Base-by-base conservation (phyloP, 2,329 filamentous ascomycete genomes). In the Apiospora kogelbergensis region DNA sequence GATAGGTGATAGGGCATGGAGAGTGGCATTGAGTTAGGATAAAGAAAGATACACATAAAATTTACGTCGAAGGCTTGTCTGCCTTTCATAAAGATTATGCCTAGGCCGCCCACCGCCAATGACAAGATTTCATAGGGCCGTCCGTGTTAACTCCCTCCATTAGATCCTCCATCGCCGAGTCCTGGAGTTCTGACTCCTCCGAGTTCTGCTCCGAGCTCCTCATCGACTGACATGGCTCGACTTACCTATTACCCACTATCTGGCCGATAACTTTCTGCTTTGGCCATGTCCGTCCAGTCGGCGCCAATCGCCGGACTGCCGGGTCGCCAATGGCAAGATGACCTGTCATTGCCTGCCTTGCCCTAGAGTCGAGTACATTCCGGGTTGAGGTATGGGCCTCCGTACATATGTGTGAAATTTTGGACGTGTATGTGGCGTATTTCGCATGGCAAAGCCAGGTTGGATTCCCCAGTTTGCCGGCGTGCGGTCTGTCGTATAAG, bases 161-260 rank as follows among this genome's bases (percentile, higher is more conserved):
- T 15, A 42, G 53, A 60, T 15, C 53, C 53, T 60, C 53, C 30
- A 37, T 60, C 30, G 30, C 53, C 53, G 53, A 60, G 53, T 60
- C 53, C 20, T 60, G 53, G n/a, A n/a, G n/a, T n/a, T n/a, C n/a
- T n/a, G n/a, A n/a, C n/a, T n/a, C n/a, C n/a, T n/a, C n/a, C n/a
- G n/a, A n/a, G n/a, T n/a, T n/a, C n/a, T n/a, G n/a, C n/a, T n/a
- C n/a, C n/a, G n/a, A n/a, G 37, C 53, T 60, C 53, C 53, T 60
- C 53, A 60, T 60, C 53, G 53, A 60, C 53, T 60, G 30, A 60
- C 53, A 60, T 60, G 53, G 53, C 53, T 60, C 53, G 53, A 37
- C 53, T 37, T 60, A 37, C 20, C 53, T 30, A 60, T 37, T 60
- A 37, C 20, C 53, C 53, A 60, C 53, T 60, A 60, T 60, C 53